Evolutionary conservation across 2,329 filamentous ascomycete genomes (phyloP), one percentile per base, ranked within the genome.

Genomic region (Lecanosticta acicola): DNA sequence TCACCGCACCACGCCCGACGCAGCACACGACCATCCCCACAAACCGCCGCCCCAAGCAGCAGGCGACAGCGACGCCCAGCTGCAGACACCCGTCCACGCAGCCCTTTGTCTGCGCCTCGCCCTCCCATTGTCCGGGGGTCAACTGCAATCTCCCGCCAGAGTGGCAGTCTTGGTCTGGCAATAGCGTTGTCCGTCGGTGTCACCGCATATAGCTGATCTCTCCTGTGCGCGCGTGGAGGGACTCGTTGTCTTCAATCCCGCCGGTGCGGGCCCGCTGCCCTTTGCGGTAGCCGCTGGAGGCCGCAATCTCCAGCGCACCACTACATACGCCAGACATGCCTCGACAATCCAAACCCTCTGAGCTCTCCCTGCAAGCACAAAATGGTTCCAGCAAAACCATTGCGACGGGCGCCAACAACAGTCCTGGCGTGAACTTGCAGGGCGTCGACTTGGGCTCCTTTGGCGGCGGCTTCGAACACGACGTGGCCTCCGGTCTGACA

Each of bases 381-480:
- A 50, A 48, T 33, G 50, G 42, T 33, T 14, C 48, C 24, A 43
- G 55, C 29, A 49, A 51, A 26, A 34, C 45, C 39, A 41, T 50
- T 37, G 24, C 24, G 24, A 29, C 24, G 5, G 50, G 53, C 20
- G 54, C 60, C 17, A 55, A 57, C 43, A 64, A 55, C 51, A 66
- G 62, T 44, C 60, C 63, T 4, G 11, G 24, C 24, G 64, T 65
- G 43, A 58, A 60, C 43, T 53, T 65, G 35, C 54, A 63, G 48
- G 63, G 63, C 41, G 58, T 66, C 42, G 64, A 67, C 50, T 51
- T 67, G 39, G 62, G 59, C 20, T 64, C 64, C 20, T 59, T 67
- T 40, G 64, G 63, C 43, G 64, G 63, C 33, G 57, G 58, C 41
- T 55, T 61, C 46, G 53, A 58, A 36, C 52, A 55, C 51, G 50